phyloP scores from a whole-genome alignment of 306 rosid species.

The Trichosanthes cucumerina region DNA sequence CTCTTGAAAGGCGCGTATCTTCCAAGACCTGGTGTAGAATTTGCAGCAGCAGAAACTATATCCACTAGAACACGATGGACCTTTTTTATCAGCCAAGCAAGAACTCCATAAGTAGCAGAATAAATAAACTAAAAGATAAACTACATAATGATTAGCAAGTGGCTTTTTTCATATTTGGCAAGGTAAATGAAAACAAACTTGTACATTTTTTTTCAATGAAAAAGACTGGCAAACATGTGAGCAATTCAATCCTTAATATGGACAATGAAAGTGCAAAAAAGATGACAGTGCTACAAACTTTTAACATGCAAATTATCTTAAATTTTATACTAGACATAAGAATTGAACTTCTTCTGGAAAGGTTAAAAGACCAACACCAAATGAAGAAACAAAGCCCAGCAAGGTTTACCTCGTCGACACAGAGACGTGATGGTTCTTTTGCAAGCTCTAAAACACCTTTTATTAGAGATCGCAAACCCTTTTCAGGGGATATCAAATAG shows the following conservation, averaged over 20 bases:
- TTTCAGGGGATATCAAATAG: conserved; percentile 93
- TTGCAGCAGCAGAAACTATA: conserved; percentile 84
- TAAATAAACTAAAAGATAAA: background rate
- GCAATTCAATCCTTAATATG: background rate
- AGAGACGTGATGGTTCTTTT: conserved; percentile 91
- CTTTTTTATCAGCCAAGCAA: conserved; percentile 31
- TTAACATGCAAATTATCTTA: background rate
- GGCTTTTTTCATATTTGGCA: background rate
- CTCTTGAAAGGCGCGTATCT: conserved; percentile 95
- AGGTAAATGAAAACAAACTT: background rate
- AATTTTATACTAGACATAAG: background rate
- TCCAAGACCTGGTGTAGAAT: conserved; percentile 94
- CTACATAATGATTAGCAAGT: background rate
- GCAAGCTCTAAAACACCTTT: conserved; percentile 97
- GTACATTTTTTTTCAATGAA: background rate
- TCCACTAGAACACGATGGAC: conserved; percentile 91
- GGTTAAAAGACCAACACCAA: background rate
- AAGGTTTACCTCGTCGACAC: conserved; percentile 83
- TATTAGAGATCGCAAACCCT: conserved; percentile 89
- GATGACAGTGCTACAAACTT: background rate
- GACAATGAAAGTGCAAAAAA: background rate
- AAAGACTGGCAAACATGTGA: background rate
- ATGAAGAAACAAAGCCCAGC: background rate
- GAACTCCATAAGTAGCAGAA: background rate
- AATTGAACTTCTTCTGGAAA: background rate